phyloP scores from a whole-genome alignment of 345 rosid genomes.

The Lumnitzera littorea region DNA sequence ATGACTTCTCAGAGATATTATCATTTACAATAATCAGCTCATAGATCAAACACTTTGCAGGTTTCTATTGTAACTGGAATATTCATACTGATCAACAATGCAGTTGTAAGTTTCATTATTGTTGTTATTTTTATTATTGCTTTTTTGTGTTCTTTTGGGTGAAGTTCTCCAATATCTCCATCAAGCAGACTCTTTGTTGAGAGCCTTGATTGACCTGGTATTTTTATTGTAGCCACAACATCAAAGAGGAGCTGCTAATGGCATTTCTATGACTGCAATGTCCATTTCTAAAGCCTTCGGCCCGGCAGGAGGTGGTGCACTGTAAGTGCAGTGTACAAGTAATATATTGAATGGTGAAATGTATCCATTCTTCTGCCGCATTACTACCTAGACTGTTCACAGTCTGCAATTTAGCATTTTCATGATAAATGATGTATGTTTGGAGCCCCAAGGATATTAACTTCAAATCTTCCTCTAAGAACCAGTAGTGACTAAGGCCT shows the following conservation, averaged over 20 bases:
- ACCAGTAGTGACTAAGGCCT: no score
- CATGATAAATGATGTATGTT: no score
- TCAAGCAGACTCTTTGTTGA: neutral
- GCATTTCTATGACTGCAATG: constrained; percentile 57
- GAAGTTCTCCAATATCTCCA: no score
- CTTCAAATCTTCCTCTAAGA: no score
- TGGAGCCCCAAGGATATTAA: no score
- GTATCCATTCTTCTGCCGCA: no score
- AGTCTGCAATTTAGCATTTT: no score
- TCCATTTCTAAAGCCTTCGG: constrained; percentile 60
- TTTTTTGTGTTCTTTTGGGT: no score
- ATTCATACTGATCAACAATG: constrained; percentile 43
- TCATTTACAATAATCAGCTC: neutral
- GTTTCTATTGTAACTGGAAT: constrained; percentile 42
- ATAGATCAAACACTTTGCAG: constrained; percentile 13
- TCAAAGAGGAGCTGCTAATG: constrained; percentile 59
- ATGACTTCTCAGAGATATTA: neutral
- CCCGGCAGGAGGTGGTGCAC: constrained; percentile 60
- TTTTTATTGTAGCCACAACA: constrained; percentile 30
- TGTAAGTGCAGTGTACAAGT: constrained; percentile 31
- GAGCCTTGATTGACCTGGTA: neutral
- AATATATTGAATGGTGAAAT: neutral
- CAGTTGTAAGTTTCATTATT: constrained; percentile 30
- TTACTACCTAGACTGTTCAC: no score
- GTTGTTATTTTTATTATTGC: neutral